Conservation (phyloP, 805 yeast genomes). For the Dipodascus geniculatus region DNA sequence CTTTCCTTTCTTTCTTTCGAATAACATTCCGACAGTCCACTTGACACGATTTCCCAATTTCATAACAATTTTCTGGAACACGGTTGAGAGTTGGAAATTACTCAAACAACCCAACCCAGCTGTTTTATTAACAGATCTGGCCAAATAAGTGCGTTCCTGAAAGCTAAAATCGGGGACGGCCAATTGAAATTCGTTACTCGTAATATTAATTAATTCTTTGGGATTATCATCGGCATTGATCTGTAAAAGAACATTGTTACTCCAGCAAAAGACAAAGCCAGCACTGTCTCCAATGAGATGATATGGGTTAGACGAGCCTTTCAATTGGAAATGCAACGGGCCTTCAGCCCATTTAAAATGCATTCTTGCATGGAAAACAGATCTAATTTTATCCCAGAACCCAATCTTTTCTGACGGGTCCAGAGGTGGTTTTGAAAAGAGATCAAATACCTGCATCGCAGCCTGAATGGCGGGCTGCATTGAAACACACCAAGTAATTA, state of each 20-base stretch:
- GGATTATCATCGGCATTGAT: slow-evolving; percentile 63
- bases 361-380: slow-evolving; percentile 63
- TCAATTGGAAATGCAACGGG: slow-evolving; percentile 30
- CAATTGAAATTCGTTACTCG: slow-evolving; percentile 51
- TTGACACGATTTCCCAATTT: slow-evolving; percentile 52
- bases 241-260: slow-evolving; percentile 43
- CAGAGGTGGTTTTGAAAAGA: slow-evolving; percentile 78
- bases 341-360: slow-evolving; percentile 39
- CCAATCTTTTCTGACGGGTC: slow-evolving; percentile 82
- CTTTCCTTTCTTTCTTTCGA: slow-evolving; percentile 46
- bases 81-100: slow-evolving; percentile 15
- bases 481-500: slow-evolving; percentile 76
- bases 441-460: slow-evolving; percentile 63
- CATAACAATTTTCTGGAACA: slow-evolving; percentile 38
- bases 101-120: slow-evolving; percentile 20
- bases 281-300: slow-evolving; percentile 50
- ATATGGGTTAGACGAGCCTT: slow-evolving; percentile 76
- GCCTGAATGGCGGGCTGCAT: slow-evolving; percentile 79
- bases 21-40: slow-evolving; percentile 69
- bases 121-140: slow-evolving; percentile 19
- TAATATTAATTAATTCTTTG: slow-evolving; percentile 49
- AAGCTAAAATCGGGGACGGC: slow-evolving; percentile 68
- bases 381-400: slow-evolving; percentile 83
- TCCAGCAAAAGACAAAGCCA: slow-evolving; percentile 70
- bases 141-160: slow-evolving; percentile 21